Evolutionary conservation across 306 rosid genomes (phyloP), one percentile per base, ranked within the genome.

Genomic region (Alnus rubra): DNA sequence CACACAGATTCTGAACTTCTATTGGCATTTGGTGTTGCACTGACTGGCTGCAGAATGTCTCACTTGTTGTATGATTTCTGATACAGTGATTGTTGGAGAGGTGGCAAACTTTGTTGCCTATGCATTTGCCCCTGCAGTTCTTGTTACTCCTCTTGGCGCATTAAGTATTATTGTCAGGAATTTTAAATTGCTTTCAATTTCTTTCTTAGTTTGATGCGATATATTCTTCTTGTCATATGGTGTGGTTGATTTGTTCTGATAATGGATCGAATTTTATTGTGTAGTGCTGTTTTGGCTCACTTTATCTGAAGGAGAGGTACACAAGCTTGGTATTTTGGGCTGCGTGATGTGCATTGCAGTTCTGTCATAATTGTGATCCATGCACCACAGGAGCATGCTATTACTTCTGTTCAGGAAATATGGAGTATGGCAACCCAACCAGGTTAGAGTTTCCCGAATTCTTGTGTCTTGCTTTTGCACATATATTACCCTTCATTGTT

Each of bases 121-220:
- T 80, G 98, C 97, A 48, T 93, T 91, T 88, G 93, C 98, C 69
- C 98, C 98, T 2, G 97, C 97, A 37, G 90, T 93, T 62, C 91
- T 93, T 19, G 98, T 93, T 74, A 91, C 98, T 37, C 98, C 98
- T 47, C 96, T 93, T 12, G 98, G 98, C n/a, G 98, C 98, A 58
- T 75, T 93, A 78, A 93, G 98, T 62, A 92, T 93, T 50, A 93
- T 93, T 12, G 88, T 93, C 67, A 93, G 98, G 98, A 80, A 28
- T 33, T 9, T 80, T 31, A 71, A 18, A 14, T 76, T 88, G 13
- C 53, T 76, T 37, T 45, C 28, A 54, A 13, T 19, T 82, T 71
- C 51, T 56, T 74, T 56, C 56, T 78, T 53, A 56, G 30, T 69
- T 64, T 42, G 52, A 19, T 58, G 51, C 15, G 19, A 3, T 50